Percentiles rank a stretch among this genome's conserved stretches.
Evolutionary conservation across 192 early-diverging fungal species (phyloP).

Genomic region (Coemansia sp.): DNA sequence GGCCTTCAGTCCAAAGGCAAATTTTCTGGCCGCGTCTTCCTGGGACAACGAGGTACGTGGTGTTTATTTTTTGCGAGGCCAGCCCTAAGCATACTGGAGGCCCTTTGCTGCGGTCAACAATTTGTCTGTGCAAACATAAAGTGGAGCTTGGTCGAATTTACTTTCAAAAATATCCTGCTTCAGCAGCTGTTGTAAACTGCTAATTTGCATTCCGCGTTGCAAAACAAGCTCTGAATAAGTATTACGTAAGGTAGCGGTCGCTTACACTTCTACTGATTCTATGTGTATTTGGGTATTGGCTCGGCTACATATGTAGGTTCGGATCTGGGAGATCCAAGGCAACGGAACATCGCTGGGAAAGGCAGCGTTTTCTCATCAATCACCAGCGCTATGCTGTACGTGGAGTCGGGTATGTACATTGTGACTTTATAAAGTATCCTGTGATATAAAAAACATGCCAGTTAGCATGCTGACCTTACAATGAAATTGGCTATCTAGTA

Average conservation of each 20-base stretch:
- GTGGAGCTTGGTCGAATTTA: too few relatives aligned
- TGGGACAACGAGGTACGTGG: constrained; percentile 76
- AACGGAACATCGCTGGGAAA: constrained; percentile 76
- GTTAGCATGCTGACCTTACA: background rate
- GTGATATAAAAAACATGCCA: background rate
- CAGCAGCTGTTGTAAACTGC: background rate
- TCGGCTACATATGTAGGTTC: constrained; percentile 60
- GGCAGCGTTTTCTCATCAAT: constrained; percentile 78
- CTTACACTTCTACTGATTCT: too few relatives aligned
- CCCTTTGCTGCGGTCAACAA: too few relatives aligned
- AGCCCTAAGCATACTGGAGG: too few relatives aligned
- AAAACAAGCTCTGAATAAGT: too few relatives aligned
- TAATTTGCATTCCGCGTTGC: background rate
- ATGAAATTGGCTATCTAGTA: background rate
- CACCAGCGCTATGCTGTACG: constrained; percentile 73
- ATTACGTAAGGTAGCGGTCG: too few relatives aligned
- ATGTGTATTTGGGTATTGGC: too few relatives aligned
- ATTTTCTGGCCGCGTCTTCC: constrained; percentile 82
- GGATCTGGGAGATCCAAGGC: constrained; percentile 85
- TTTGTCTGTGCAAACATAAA: too few relatives aligned
- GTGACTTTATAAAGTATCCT: background rate
- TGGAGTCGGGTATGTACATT: constrained; percentile 67
- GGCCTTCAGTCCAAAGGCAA: constrained; percentile 75
- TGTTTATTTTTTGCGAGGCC: background rate
- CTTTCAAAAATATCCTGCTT: too few relatives aligned